These are phyloP conservation scores for Melastoma candidum DNA, from an alignment of 441 rosid genomes.

Conservation along the genomic window DNA sequence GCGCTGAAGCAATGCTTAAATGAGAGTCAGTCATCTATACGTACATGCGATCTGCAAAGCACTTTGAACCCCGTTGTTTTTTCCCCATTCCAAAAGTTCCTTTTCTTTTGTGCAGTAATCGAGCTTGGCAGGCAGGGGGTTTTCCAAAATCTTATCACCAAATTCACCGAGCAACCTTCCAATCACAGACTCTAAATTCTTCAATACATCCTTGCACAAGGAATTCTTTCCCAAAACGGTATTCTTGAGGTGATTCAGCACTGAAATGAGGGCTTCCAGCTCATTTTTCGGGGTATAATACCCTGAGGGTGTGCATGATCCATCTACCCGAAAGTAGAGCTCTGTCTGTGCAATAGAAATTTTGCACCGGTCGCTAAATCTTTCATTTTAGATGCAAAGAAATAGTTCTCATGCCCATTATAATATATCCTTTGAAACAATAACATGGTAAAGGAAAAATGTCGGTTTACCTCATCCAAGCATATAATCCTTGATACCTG, in stretches of 20 bases:
- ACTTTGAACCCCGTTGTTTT: slow-evolving; percentile 46
- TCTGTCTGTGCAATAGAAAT: slow-evolving; percentile 55
- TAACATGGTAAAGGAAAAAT: not conserved
- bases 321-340: slow-evolving; percentile 58
- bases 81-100: slow-evolving; percentile 55
- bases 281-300: slow-evolving; percentile 60
- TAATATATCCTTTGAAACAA: not conserved
- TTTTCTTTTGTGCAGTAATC: slow-evolving; percentile 40
- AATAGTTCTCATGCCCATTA: not conserved
- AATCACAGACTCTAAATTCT: slow-evolving; percentile 30
- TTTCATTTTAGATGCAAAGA: not conserved
- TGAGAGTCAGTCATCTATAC: slow-evolving; percentile 13
- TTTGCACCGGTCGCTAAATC: slow-evolving; percentile 2
- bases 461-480: slow-evolving; percentile 58
- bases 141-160: slow-evolving; percentile 20
- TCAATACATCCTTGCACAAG: slow-evolving; percentile 20
- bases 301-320: slow-evolving; percentile 27
- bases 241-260: slow-evolving; percentile 33
- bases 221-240: slow-evolving; percentile 13
- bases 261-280: slow-evolving; percentile 55
- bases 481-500: slow-evolving; percentile 53
- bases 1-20: slow-evolving; percentile 5
- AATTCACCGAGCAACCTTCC: slow-evolving; percentile 28
- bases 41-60: slow-evolving; percentile 63
- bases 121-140: slow-evolving; percentile 24